A percentile compares a stretch with the other conserved stretches of the same genome.
Evolutionary conservation across 192 early-diverging fungal species (phyloP).

Genomic region (Coemansia sp.): DNA sequence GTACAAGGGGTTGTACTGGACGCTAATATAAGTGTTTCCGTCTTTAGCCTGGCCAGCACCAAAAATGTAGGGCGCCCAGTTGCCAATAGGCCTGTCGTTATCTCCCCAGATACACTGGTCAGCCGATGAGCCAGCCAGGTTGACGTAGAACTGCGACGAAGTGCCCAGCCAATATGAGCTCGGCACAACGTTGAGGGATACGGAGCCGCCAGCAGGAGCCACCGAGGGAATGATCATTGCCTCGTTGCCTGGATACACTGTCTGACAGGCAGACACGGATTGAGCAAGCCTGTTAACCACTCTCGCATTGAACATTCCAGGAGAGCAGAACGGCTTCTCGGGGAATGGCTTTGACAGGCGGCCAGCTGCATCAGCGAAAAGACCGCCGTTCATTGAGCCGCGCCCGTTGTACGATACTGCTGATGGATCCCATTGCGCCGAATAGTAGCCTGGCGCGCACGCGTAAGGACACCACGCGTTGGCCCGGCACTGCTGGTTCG

Average conservation of each 20-base stretch:
- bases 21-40: slow-evolving; percentile 49
- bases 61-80: slow-evolving; percentile 52
- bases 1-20: slow-evolving; percentile 51
- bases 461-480: slow-evolving; percentile 48
- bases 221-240: slow-evolving; percentile 53
- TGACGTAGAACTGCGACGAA: slow-evolving; percentile 52
- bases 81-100: slow-evolving; percentile 23
- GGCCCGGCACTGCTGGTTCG: slow-evolving; percentile 36
- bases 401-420: slow-evolving; percentile 30
- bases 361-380: slow-evolving; percentile 26
- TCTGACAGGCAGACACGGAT: slow-evolving; percentile 51
- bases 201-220: slow-evolving; percentile 16
- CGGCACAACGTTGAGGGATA: slow-evolving; percentile 38
- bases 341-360: slow-evolving; percentile 38
- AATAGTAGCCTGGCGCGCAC: slow-evolving; percentile 42
- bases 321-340: slow-evolving; percentile 26
- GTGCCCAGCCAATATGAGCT: slow-evolving; percentile 48
- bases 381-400: slow-evolving; percentile 50
- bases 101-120: slow-evolving; percentile 49
- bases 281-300: slow-evolving; percentile 34
- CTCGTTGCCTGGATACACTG: slow-evolving; percentile 51
- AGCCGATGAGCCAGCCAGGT: slow-evolving; percentile 30
- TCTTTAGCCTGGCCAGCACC: slow-evolving; percentile 42
- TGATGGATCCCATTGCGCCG: slow-evolving; percentile 44
- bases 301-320: slow-evolving; percentile 32